Conservation (phyloP, 768 basidiomycete species). For the Rhodotorula graminis region DNA sequence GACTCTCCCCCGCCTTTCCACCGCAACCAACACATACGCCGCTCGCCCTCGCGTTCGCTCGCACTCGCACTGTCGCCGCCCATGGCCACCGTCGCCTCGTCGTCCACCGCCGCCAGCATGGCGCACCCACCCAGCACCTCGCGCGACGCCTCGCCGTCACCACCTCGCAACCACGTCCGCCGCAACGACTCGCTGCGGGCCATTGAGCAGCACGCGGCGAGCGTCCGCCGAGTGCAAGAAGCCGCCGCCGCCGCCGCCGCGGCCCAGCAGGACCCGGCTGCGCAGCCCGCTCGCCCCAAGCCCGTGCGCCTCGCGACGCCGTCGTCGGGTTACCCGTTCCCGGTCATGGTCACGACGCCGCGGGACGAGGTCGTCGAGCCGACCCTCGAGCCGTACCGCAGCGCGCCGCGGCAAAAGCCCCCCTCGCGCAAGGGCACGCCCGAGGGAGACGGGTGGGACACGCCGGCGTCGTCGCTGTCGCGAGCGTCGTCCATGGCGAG, state of each 20-base stretch:
- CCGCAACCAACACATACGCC: no score
- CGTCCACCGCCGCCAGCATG: no score
- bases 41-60: no score
- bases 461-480: not conserved
- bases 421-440: not conserved
- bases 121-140: not conserved
- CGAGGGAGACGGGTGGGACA: constrained; percentile 7
- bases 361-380: not conserved
- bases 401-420: not conserved
- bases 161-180: constrained; percentile 16
- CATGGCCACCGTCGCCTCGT: no score
- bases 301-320: constrained; percentile 17
- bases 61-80: not conserved
- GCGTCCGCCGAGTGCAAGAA: not conserved
- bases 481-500: not conserved
- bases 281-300: not conserved
- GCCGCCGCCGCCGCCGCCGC: not conserved
- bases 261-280: not conserved
- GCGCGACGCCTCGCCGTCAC: not conserved
- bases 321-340: constrained; percentile 27
- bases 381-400: not conserved
- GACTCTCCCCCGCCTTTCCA: no score
- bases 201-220: not conserved
- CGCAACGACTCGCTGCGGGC: not conserved
- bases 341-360: constrained; percentile 1